Percentiles rank a stretch among this genome's conserved stretches.
Evolutionary conservation across 1,139 yeast species (phyloP).

Genomic region (Chernovozyma aurita): DNA sequence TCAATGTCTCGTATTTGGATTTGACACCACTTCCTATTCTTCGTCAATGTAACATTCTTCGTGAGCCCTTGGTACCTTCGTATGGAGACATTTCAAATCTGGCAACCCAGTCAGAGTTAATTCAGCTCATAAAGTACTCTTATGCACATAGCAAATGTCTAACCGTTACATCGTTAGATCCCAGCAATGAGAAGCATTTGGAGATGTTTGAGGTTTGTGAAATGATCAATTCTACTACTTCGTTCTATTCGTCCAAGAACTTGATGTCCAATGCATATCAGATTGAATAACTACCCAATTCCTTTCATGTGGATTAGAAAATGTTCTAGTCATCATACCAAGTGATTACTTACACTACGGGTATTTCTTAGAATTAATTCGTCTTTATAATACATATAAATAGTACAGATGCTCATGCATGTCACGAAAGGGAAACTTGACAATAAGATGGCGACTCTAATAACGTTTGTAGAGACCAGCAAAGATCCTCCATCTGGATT

Average conservation of each 20-base stretch:
- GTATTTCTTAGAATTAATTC: too few relatives aligned
- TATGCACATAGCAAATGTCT: slow-evolving; percentile 2
- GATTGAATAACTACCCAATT: slow-evolving; percentile 69
- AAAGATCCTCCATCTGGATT: too few relatives aligned
- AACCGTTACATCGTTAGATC: background rate
- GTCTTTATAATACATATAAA: too few relatives aligned
- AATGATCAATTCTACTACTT: background rate
- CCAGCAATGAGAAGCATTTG: background rate
- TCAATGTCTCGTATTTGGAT: background rate
- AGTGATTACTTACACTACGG: too few relatives aligned
- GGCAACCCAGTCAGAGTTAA: background rate
- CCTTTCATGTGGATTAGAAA: too few relatives aligned
- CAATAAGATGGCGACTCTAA: too few relatives aligned
- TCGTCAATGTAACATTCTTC: slow-evolving; percentile 6
- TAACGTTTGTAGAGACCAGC: too few relatives aligned
- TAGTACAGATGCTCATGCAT: too few relatives aligned
- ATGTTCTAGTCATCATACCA: too few relatives aligned
- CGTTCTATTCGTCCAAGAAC: background rate
- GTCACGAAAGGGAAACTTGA: too few relatives aligned
- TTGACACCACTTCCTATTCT: slow-evolving; percentile 3
- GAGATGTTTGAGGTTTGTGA: slow-evolving; percentile 3
- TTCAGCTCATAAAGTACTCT: slow-evolving; percentile 1
- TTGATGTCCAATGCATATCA: slow-evolving; percentile 31
- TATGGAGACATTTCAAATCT: background rate
- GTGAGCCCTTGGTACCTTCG: slow-evolving; percentile 5